A percentile compares a stretch with the other conserved stretches of the same genome.
phyloP scores from a whole-genome alignment of 768 basidiomycete genomes.

The Artomyces pyxidatus region DNA sequence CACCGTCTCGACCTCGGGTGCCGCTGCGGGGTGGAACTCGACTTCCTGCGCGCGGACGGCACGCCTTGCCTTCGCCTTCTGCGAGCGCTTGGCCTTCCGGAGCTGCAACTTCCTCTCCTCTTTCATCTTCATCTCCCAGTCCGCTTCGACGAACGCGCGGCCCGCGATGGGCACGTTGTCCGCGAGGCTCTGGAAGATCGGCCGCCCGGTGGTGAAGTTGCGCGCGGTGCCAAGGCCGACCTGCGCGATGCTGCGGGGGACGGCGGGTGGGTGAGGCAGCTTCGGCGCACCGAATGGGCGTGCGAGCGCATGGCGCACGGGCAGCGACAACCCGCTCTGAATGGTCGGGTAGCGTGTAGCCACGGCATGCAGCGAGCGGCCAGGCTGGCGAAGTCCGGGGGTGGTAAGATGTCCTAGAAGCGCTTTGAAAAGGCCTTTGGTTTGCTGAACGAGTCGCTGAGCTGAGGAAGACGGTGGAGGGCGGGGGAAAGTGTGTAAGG shows the following conservation, averaged over 20 bases:
- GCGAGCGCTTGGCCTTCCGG: slow-evolving; percentile 16
- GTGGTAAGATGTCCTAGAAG: slow-evolving; percentile 51
- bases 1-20: slow-evolving; percentile 22
- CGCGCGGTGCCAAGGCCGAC: slow-evolving; percentile 72
- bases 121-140: slow-evolving; percentile 52
- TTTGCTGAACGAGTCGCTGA: slow-evolving; percentile 42
- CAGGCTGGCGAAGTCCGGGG: slow-evolving; percentile 36
- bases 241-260: slow-evolving; percentile 46
- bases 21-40: slow-evolving; percentile 14
- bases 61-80: slow-evolving; percentile 24
- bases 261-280: slow-evolving; percentile 48
- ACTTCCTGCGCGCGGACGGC: slow-evolving; percentile 16
- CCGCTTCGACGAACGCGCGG: slow-evolving; percentile 67
- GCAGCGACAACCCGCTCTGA: slow-evolving; percentile 48
- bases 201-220: slow-evolving; percentile 65
- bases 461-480: slow-evolving; percentile 26
- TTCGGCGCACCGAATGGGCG: slow-evolving; percentile 36
- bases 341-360: slow-evolving; percentile 29
- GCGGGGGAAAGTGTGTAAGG: slow-evolving; percentile 31
- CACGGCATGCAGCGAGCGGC: slow-evolving; percentile 22
- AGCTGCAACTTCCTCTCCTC: slow-evolving; percentile 29
- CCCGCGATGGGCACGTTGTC: slow-evolving; percentile 66
- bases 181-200: slow-evolving; percentile 72
- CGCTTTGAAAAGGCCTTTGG: slow-evolving; percentile 46
- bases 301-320: slow-evolving; percentile 44